Base-by-base conservation (phyloP, 2,329 filamentous ascomycete genomes). In the Colletotrichum sp. region DNA sequence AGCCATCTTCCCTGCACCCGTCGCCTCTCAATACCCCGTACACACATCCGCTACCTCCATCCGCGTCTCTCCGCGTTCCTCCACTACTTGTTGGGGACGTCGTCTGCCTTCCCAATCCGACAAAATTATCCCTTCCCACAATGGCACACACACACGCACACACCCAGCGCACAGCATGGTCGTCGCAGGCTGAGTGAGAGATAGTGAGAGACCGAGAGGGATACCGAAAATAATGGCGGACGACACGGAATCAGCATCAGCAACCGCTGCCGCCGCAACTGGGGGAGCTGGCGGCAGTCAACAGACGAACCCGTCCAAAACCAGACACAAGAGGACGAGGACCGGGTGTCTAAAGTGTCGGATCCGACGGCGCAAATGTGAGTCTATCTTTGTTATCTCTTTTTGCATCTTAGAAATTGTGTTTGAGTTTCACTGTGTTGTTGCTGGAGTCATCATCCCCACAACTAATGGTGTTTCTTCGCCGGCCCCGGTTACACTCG, bases 331-430 rank as follows among this genome's bases (percentile, higher is more conserved):
- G 74, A 82, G 83, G 73, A 82, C 82, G 65, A 80, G 87, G 67
- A 87, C 87, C 2, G 87, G 88, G 16, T 90, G 87, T 80, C 81
- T 88, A 77, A 87, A 87, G 70, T 90, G 88, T 82, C 86, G 88
- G 36, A 82, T 85, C 36, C 86, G 88, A 64, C 81, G 88, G 63
- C 84, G 87, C 36, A 90, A 89, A 82, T 89, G 88, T 88, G 80
- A 78, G 84, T 81, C 60, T 22, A 34, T 39, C 25, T 44, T 32
- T 30, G 27, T 63, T 65, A 67, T 52, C 22, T 57, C 39, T 13
- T 5, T 30, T 7, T 1, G 22, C 15, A 25, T 27, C 16, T 25
- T 0, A 30, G 19, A 0, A 15, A 22, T 4, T 30, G 28, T 25
- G 59, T n/a, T 32, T 32, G 30, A 16, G 57, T 61, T 34, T 34